Evolutionary conservation across 768 basidiomycete species (phyloP).

Genomic region (Pilatotrama ljubarskyi): DNA sequence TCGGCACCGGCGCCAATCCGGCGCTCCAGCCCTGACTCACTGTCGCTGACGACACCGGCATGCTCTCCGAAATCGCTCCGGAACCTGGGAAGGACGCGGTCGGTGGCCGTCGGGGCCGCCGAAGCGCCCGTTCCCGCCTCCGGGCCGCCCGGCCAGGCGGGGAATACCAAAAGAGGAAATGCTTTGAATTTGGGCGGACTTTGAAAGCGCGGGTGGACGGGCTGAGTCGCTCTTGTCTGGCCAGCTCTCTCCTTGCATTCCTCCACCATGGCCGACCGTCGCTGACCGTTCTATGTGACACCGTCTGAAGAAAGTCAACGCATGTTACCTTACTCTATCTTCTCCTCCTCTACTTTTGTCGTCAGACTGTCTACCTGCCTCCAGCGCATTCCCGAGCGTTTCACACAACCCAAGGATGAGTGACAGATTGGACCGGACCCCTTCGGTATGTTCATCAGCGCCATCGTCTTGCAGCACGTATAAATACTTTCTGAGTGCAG

Average conservation of each 20-base stretch:
- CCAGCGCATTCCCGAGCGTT: conserved; percentile 6
- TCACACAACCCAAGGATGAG: conserved; percentile 6
- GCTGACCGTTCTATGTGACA: conserved; percentile 18
- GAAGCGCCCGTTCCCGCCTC: not conserved
- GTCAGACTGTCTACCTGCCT: not conserved
- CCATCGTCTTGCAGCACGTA: not conserved
- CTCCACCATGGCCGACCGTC: conserved; percentile 19
- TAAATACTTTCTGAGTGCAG: not conserved
- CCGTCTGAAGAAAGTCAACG: not conserved
- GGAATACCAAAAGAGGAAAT: conserved; percentile 9
- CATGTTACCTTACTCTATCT: conserved; percentile 10
- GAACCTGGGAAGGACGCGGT: not conserved
- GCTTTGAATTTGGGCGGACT: conserved; percentile 23
- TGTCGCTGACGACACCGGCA: not conserved
- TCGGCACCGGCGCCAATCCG: not conserved
- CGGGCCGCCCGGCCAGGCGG: not conserved
- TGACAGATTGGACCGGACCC: conserved; percentile 14
- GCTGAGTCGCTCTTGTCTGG: conserved; percentile 8
- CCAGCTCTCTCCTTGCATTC: conserved; percentile 14
- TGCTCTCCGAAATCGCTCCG: not conserved
- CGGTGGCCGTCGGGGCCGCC: not conserved
- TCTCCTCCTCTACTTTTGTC: not conserved
- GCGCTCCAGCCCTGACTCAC: not conserved
- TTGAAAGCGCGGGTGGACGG: conserved; percentile 13
- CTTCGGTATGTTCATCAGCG: conserved; percentile 1